Conservation (phyloP, 1,284 basidiomycete genomes). For the Ustilago lituana region DNA sequence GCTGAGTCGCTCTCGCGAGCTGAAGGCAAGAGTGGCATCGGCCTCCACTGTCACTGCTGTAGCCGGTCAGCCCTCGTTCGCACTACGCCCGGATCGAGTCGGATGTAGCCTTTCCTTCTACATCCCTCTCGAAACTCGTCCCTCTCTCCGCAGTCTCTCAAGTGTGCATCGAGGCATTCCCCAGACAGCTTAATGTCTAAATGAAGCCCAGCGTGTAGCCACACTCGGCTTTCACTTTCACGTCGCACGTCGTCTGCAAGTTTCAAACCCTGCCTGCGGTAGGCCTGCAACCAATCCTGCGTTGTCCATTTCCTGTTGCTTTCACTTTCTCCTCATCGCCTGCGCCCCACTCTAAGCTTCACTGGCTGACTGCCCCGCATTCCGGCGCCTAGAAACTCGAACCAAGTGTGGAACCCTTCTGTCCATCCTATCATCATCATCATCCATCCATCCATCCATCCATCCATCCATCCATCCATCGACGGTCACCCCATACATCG, state of each 20-base stretch:
- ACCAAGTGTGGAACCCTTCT: conserved; percentile 4
- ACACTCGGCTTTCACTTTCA: too few relatives aligned
- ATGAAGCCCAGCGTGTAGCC: too few relatives aligned
- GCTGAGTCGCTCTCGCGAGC: too few relatives aligned
- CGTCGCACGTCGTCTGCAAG: conserved; percentile 6
- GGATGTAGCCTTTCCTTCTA: conserved; percentile 7
- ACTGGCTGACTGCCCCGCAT: conserved; percentile 10
- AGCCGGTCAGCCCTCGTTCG: not conserved
- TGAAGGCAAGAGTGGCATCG: too few relatives aligned
- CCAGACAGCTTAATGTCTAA: not conserved
- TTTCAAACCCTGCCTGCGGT: conserved; percentile 33
- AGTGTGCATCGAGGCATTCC: not conserved
- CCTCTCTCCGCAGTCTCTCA: not conserved
- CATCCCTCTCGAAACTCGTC: conserved; percentile 17
- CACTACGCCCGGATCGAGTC: conserved; percentile 31
- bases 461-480: too few relatives aligned
- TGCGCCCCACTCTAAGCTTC: too few relatives aligned
- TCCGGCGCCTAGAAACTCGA: too few relatives aligned
- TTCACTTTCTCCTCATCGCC: not conserved
- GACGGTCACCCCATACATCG: too few relatives aligned
- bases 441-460: not conserved
- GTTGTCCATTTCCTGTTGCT: conserved; percentile 16
- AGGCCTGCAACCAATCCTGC: conserved; percentile 21
- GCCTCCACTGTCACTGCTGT: conserved; percentile 9
- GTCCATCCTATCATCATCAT: conserved; percentile 9